phyloP scores from a whole-genome alignment of 495 filamentous ascomycete species.

The Tuber brumale region DNA sequence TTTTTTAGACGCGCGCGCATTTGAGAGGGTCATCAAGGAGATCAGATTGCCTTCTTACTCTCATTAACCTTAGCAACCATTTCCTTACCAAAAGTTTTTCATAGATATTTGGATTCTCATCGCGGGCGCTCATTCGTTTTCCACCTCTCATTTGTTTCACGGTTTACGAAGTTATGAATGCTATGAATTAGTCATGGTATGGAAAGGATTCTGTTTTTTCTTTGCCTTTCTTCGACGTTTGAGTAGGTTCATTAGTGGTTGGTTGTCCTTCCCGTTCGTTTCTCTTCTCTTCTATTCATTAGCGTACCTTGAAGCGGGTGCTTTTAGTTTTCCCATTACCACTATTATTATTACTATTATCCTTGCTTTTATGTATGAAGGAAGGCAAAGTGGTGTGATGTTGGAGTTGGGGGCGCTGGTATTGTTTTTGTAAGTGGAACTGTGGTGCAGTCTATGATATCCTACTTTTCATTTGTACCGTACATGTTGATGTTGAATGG shows the following conservation, averaged over 20 bases:
- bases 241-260: background rate
- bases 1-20: conserved; percentile 21
- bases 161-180: background rate
- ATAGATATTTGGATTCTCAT: conserved; percentile 3
- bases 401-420: background rate
- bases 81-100: conserved; percentile 2
- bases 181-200: background rate
- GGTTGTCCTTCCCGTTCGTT: background rate
- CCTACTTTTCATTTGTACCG: background rate
- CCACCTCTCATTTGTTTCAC: background rate
- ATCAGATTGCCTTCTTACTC: conserved; percentile 23
- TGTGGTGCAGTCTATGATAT: background rate
- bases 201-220: background rate
- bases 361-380: background rate
- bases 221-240: background rate
- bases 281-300: background rate
- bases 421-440: background rate
- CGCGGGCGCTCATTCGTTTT: background rate
- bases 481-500: background rate
- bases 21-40: conserved; percentile 30
- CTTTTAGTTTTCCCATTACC: background rate
- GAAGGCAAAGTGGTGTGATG: background rate
- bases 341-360: background rate
- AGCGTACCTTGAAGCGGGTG: background rate
- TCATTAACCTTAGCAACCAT: background rate